Base-by-base conservation (phyloP, 1,139 yeast species). In the Hyphopichia fennica region DNA sequence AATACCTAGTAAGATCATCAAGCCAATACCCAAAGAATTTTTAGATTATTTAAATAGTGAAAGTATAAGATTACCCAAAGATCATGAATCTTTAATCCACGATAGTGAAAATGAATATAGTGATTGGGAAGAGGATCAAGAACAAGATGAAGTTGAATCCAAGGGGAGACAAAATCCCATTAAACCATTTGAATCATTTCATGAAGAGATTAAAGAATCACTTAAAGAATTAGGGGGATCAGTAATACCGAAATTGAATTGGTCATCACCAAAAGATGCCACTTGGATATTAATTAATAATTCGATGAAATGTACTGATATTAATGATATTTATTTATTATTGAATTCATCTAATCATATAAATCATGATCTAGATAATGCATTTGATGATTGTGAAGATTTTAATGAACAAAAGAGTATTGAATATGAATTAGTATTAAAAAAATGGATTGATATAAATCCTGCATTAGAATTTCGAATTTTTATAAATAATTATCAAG, bases 181-280 rank as follows among this genome's bases (percentile, higher is more conserved):
- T 0, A 58, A 49, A 7, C 65, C 67, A 23, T 91, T 91, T 53
- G 63, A 65, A 8, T 81, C 75, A 1, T 65, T 90, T 19, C 95
- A 90, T 54, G 54, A 65, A 0, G 55, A 70, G 41, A 71, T 93
- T 19, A 64, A 64, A 29, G 47, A 55, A 0, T 59, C 70, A 3
- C 23, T 82, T 71, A 30, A 45, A 42, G 25, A 75, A 66, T 46
- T 77, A 67, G 55, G 87, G 20, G 66, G 81, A 1, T 3, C 4
- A 11, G 90, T 90, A 7, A 74, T 88, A 2, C 98, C 98, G 1
- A 93, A 93, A 57, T 69, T 93, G 51, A 93, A 93, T 67, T 93
- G 99, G 99, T 88, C 97, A 1, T 86, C 96, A 1, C 99, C 99
- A 1, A 85, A 84, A 54, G 99, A 93, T 63, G 89, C 98, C 7